These are phyloP conservation scores for Straminergon stramineum DNA, from an alignment of 225 moss, liverwort and hornwort genomes.

Conservation along the genomic window DNA sequence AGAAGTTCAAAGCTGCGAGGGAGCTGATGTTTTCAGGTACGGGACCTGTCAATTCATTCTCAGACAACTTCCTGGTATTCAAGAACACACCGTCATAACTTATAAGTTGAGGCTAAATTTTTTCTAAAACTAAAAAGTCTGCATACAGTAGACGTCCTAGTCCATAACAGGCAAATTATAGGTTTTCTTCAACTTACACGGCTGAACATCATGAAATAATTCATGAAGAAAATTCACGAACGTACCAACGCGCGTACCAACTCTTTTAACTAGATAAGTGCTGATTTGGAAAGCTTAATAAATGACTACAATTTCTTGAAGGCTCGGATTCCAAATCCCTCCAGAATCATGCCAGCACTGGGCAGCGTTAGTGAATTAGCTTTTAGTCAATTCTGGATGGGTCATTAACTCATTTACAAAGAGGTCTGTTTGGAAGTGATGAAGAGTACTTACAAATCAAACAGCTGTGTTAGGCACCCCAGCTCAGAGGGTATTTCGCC, in stretches of 20 bases:
- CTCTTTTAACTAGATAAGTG: not conserved
- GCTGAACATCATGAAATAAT: not conserved
- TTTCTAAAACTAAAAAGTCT: not conserved
- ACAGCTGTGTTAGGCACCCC: slow-evolving; percentile 41
- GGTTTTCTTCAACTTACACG: too few relatives aligned
- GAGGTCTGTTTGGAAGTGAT: not conserved
- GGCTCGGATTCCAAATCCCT: not conserved
- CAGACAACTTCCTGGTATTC: slow-evolving; percentile 38
- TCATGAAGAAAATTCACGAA: not conserved
- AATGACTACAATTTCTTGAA: not conserved
- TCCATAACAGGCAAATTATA: not conserved
- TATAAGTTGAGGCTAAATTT: not conserved
- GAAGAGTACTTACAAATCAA: slow-evolving; percentile 38
- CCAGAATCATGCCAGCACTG: not conserved
- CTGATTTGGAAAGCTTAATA: not conserved
- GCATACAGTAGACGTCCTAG: not conserved
- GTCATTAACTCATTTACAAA: not conserved
- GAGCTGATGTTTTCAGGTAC: slow-evolving; percentile 53
- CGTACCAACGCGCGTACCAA: not conserved
- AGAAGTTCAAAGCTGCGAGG: slow-evolving; percentile 39
- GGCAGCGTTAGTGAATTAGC: not conserved
- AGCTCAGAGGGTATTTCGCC: slow-evolving; percentile 61
- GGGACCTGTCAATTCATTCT: slow-evolving; percentile 35
- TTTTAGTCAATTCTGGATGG: not conserved
- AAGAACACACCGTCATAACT: not conserved